Percentiles rank a stretch among this genome's conserved stretches.
These are phyloP conservation scores for Aspergillus floridensis DNA, from an alignment of 2,329 filamentous ascomycete species.

Conservation along the genomic window DNA sequence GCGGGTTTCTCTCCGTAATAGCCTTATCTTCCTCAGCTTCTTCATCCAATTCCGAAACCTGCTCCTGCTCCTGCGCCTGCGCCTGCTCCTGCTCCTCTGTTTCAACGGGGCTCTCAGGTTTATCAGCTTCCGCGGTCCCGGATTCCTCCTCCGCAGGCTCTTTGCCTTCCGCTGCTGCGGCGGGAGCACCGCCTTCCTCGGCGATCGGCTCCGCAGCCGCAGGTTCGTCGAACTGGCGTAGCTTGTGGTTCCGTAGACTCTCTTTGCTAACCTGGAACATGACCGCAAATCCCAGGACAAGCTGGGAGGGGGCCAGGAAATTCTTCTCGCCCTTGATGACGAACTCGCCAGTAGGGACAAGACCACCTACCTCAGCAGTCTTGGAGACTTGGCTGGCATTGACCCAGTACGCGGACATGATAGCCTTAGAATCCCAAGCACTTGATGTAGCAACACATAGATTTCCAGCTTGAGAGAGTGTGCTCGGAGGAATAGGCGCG, in stretches of 20 bases:
- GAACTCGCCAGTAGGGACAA: constrained; percentile 74
- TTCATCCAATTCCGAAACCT: constrained; percentile 21
- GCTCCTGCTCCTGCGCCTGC: constrained; percentile 10
- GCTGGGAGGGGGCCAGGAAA: constrained; percentile 79
- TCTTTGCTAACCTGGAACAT: constrained; percentile 87
- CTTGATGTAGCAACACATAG: constrained; percentile 79
- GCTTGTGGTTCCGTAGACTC: constrained; percentile 76
- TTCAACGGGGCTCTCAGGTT: constrained; percentile 18
- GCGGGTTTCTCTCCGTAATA: constrained; percentile 15
- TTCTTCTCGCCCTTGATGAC: constrained; percentile 85
- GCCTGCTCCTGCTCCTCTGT: constrained; percentile 23
- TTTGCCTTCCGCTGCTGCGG: constrained; percentile 26
- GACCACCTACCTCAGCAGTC: constrained; percentile 74
- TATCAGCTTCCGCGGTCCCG: constrained; percentile 24
- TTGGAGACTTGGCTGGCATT: constrained; percentile 87
- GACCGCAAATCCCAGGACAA: constrained; percentile 82
- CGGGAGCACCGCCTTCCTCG: constrained; percentile 22
- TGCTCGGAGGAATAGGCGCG: constrained; percentile 86
- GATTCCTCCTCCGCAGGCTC: constrained; percentile 31
- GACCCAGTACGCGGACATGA: constrained; percentile 97
- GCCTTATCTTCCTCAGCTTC: constrained; percentile 18
- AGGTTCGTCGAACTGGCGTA: constrained; percentile 60
- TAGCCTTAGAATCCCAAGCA: constrained; percentile 94
- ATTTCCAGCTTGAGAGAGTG: constrained; percentile 83
- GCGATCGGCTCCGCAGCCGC: constrained; percentile 19